Evolutionary conservation across 1,284 basidiomycete species (phyloP), one percentile per base, ranked within the genome.

Genomic region (Cryptococcus amylolentus): DNA sequence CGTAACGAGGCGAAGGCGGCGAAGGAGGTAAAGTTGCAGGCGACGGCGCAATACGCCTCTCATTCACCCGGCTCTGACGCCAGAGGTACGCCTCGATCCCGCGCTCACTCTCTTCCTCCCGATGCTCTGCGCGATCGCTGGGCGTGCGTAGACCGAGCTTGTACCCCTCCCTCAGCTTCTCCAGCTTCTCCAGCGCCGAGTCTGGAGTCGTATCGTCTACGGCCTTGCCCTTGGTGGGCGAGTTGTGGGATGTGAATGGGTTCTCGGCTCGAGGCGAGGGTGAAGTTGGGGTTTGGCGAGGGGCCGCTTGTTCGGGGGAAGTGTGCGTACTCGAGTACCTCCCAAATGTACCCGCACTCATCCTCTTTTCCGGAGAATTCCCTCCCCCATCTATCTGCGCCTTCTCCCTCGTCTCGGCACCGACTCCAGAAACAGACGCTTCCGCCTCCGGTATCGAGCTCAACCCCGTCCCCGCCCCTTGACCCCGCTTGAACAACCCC

Each of bases 311-410:
- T n/a, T 42, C 41, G 20, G 41, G 41, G 20, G 41, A 42, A 14
- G 41, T 14, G 41, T 42, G 2, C 2, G n/a, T 42, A 4, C 41
- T 42, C 1, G 56, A 54, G 35, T 44, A 56, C 44, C 52, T 42
- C 1, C 58, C 58, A 26, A 60, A 57, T 1, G 58, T 60, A 2
- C 58, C 55, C n/a, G 51, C 52, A 35, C 55, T 57, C 5, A 47
- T 54, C n/a, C 55, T 20, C 23, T 35, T 60, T 23, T 23, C 23
- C 3, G 23, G 23, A 51, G 41, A 16, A 42, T 42, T 5, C 4
- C 3, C 41, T 42, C 41, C 1, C 4, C 10, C 41, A 7, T 23
- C n/a, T 23, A 18, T 14, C 14, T 42, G 41, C n/a, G 7, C 14
- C 16, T 16, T 14, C 10, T 16, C 20, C 8, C 14, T 42, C 41